phyloP scores from a whole-genome alignment of 345 rosid genomes.

The Hevea brasiliensis region DNA sequence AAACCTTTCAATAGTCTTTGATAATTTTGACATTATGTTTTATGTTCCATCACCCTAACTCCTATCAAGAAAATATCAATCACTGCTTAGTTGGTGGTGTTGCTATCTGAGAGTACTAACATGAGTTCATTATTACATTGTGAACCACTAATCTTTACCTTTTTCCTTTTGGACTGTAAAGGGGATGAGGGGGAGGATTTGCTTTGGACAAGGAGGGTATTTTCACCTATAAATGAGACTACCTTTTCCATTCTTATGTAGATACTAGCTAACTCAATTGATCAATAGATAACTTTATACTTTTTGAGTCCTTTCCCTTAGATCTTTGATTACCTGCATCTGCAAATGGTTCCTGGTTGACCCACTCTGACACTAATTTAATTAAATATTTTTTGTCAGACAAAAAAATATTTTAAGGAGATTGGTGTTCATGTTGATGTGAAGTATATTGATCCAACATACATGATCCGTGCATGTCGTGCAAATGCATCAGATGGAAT shows the following conservation, averaged over 20 bases:
- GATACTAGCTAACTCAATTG: not conserved
- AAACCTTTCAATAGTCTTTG: not conserved
- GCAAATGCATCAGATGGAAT: too few relatives aligned
- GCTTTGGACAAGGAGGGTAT: not conserved
- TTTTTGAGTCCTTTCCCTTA: not conserved
- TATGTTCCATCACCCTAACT: not conserved
- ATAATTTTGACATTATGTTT: not conserved
- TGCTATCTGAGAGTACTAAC: too few relatives aligned
- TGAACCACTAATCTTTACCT: too few relatives aligned
- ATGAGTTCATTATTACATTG: too few relatives aligned
- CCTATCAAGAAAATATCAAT: not conserved
- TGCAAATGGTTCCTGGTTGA: not conserved
- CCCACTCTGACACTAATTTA: not conserved
- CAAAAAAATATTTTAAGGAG: conserved; percentile 72
- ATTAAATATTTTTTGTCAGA: conserved; percentile 48
- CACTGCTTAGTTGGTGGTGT: not conserved
- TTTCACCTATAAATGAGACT: too few relatives aligned
- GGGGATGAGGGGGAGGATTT: too few relatives aligned
- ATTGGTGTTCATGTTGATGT: conserved; percentile 69
- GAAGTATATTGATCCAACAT: conserved; percentile 90
- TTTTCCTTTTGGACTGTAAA: too few relatives aligned
- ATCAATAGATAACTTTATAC: not conserved
- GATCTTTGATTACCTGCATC: not conserved
- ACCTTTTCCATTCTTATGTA: too few relatives aligned
- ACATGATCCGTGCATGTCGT: too few relatives aligned